Base-by-base conservation (phyloP, 345 rosid species). In the Camelina hispida region DNA sequence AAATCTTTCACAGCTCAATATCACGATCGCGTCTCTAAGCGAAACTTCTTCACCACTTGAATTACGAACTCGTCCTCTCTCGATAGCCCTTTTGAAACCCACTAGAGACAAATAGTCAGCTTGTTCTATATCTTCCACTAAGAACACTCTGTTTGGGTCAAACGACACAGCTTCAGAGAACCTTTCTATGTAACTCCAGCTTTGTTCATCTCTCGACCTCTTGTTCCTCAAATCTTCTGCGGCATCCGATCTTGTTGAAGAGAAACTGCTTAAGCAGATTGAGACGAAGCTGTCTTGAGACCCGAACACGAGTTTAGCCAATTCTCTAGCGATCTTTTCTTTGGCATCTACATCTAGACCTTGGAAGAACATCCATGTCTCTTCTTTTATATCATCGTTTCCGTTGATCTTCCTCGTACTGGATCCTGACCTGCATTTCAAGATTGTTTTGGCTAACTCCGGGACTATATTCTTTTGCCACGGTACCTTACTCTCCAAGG, bases 311-410 rank as follows among this genome's bases (percentile, higher is more conserved):
- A 91, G 82, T 77, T 85, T 76, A 2, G 94, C 89, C 47, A 93
- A 74, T 70, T 89, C 98, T 78, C 84, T 85, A 9, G 91, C 89
- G 15, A 85, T 80, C 79, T 83, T 91, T 66, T 88, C 93, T 72
- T 93, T 91, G 4, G 87, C 90, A 56, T 83, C 83, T 50, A 62
- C 69, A 73, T 91, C 98, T 16, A 68, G 79, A 35, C 98, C 98
- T 72, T 79, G 85, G 55, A 93, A 93, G 71, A 89, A 78, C 68
- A 93, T 60, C 97, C 98, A 93, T 20, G 96, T 86, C 25, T 93
- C 98, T 70, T 85, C 87, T 78, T 83, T 89, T 10, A 55, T 2
- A 48, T 77, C 58, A 44, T 78, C 77, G 5, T 48, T 59, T 52
- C 79, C 71, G 17, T 53, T 69, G 16, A 66, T 60, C 64, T 81